Evolutionary conservation across 1,139 yeast species (phyloP).

Genomic region (Blastobotrys aristatus): DNA sequence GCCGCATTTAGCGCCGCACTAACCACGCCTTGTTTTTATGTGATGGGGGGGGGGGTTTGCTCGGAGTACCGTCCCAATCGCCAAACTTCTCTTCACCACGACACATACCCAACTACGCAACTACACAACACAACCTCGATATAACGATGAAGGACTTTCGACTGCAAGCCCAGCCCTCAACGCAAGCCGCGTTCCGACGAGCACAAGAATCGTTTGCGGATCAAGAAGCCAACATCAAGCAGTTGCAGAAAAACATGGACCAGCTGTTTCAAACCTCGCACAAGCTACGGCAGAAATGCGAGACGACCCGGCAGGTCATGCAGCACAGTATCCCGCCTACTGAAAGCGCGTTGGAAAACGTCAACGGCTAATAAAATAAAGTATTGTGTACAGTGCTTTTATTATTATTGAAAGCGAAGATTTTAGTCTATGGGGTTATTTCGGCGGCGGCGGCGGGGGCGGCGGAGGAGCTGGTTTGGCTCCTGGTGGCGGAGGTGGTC

Average conservation of each 20-base stretch:
- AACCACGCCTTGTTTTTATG: no score
- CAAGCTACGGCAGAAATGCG: constrained; percentile 23
- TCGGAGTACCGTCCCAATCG: no score
- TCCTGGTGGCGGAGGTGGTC: constrained; percentile 12
- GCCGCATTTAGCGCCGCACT: no score
- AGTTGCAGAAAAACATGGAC: constrained; percentile 21
- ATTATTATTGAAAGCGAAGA: no score
- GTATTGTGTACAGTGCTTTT: no score
- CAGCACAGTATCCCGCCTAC: constrained; percentile 24
- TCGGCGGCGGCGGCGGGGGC: constrained; percentile 21
- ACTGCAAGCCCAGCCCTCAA: constrained; percentile 2
- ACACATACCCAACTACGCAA: no score
- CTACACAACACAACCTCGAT: no score
- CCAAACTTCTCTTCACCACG: no score
- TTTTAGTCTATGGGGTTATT: no score
- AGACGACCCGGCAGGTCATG: constrained; percentile 18
- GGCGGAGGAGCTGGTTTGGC: constrained; percentile 10
- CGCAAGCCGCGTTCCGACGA: constrained; percentile 20
- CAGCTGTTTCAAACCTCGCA: constrained; percentile 20
- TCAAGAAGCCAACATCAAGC: constrained; percentile 21
- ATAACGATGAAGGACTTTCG: constrained; percentile 1
- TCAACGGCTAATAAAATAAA: constrained; percentile 4
- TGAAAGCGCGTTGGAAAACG: constrained; percentile 20
- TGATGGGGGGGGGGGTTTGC: no score
- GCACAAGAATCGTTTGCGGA: constrained; percentile 27